phyloP scores from a whole-genome alignment of 1,139 yeast species.

The Geotrichum fermentans region DNA sequence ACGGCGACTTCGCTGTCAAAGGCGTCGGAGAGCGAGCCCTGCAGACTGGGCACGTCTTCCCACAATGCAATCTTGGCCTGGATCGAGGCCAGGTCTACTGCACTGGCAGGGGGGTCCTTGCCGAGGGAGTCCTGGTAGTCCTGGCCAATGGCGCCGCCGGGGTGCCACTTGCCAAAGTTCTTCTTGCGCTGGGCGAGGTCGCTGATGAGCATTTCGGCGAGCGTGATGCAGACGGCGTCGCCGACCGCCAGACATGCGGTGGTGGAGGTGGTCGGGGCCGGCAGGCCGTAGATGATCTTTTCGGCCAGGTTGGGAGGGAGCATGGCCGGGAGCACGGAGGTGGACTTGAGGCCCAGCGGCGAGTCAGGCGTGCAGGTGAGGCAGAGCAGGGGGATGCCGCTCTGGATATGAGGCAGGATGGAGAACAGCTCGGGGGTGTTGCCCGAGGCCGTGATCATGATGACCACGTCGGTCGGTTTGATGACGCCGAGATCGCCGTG shows the following conservation, averaged over 20 bases:
- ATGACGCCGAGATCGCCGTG: conserved; percentile 86
- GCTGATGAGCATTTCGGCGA: conserved; percentile 60
- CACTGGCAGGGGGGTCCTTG: neutral
- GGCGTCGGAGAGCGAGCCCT: neutral
- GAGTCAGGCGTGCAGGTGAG: conserved; percentile 55
- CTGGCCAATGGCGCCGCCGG: conserved; percentile 86
- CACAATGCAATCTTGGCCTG: neutral
- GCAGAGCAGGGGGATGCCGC: conserved; percentile 51
- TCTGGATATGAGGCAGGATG: conserved; percentile 56
- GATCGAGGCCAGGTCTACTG: neutral
- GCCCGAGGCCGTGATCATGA: conserved; percentile 77
- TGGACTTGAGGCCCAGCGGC: conserved; percentile 44
- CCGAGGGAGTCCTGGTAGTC: conserved; percentile 21
- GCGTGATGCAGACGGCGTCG: conserved; percentile 70
- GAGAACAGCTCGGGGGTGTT: conserved; percentile 70
- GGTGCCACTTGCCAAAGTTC: conserved; percentile 68
- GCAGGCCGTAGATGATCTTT: conserved; percentile 65
- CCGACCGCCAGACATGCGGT: conserved; percentile 71
- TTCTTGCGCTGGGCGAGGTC: conserved; percentile 52
- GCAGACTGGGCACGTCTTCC: neutral
- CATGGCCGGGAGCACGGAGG: conserved; percentile 59
- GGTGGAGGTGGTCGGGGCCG: conserved; percentile 86
- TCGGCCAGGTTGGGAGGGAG: conserved; percentile 58
- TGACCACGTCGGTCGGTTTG: conserved; percentile 55
- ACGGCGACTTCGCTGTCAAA: neutral